Base-by-base conservation (phyloP, 1,284 basidiomycete genomes). In the Melanopsichium pennsylvanicum region DNA sequence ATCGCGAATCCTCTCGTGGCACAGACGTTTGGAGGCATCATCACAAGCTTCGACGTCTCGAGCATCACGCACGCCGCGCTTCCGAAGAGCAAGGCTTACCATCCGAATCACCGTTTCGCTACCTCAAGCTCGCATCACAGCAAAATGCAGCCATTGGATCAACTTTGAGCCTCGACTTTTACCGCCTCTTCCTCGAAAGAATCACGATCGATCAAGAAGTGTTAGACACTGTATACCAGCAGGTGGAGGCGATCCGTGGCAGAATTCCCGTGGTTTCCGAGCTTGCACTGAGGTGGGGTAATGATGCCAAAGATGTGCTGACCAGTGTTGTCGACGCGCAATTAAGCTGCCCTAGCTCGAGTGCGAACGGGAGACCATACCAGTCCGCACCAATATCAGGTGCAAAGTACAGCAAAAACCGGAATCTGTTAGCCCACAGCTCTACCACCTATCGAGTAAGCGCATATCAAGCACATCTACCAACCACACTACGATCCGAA, bases 291-390 rank as follows among this genome's bases (percentile, higher is more conserved):
- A 33, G 44, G 0, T 61, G 47, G 18, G 70, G 66, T 9, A 62
- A 61, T 21, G 70, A 72, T 18, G 66, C 66, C 13, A 70, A 66
- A 19, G 70, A 72, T 29, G 26, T 72, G 9, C 66, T 72, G 8
- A 23, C 36, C 4, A 61, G 61, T 8, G 26, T 72, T 8, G 48
- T 72, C 0, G 45, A 39, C 6, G 42, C 66, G 12, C 66, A 69
- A 36, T 16, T 23, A 5, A 68, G 54, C 54, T 48, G 49, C 26
- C 50, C 66, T 9, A 59, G 55, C 8, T 49, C 36, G 18, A 47
- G 36, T 15, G 2, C 18, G 23, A 23, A 43, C 42, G 58, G 58
- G 2, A n/a, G 43, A 8, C 16, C 36, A 21, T 1, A 2, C 26
- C 9, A 35, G 27, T n/a, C n/a, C n/a, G n/a, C n/a, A n/a, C n/a